Evolutionary conservation across 495 filamentous ascomycete genomes (phyloP).

Genomic region (Neurospora intermedia): DNA sequence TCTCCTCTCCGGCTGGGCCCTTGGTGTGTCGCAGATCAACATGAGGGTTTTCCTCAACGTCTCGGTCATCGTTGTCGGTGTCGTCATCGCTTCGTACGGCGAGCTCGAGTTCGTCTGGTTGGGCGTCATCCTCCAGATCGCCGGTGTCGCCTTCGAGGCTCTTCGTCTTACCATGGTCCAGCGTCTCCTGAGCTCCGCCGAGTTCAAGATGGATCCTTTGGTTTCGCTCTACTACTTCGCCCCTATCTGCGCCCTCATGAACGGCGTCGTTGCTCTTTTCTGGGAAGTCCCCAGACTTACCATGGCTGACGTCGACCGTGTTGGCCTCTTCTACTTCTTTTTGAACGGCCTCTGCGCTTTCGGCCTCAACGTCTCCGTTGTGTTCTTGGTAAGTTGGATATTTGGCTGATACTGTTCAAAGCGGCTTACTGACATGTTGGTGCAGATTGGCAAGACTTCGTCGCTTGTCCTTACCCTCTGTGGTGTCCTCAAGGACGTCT

Average conservation of each 20-base stretch:
- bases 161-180: slow-evolving; percentile 88
- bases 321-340: slow-evolving; percentile 65
- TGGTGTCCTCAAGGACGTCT: slow-evolving; percentile 96
- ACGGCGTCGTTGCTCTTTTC: slow-evolving; percentile 65
- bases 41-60: slow-evolving; percentile 76
- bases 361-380: slow-evolving; percentile 83
- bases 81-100: slow-evolving; percentile 80
- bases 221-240: slow-evolving; percentile 97
- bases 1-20: slow-evolving; percentile 70
- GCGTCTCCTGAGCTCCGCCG: slow-evolving; percentile 72
- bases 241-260: slow-evolving; percentile 85
- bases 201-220: slow-evolving; percentile 96
- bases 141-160: slow-evolving; percentile 80
- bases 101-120: slow-evolving; percentile 85
- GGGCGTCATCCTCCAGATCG: slow-evolving; percentile 79
- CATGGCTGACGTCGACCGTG: slow-evolving; percentile 60
- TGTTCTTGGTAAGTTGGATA: slow-evolving; percentile 67
- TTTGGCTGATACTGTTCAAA: background rate
- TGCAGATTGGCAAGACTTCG: slow-evolving; percentile 91
- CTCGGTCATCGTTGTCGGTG: slow-evolving; percentile 78
- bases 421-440: slow-evolving; percentile 17
- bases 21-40: slow-evolving; percentile 68
- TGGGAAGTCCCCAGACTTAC: slow-evolving; percentile 63
- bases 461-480: slow-evolving; percentile 94
- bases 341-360: slow-evolving; percentile 78